Conservation (phyloP, 371 early-diverging fungal species). For the Massospora cicadina region DNA sequence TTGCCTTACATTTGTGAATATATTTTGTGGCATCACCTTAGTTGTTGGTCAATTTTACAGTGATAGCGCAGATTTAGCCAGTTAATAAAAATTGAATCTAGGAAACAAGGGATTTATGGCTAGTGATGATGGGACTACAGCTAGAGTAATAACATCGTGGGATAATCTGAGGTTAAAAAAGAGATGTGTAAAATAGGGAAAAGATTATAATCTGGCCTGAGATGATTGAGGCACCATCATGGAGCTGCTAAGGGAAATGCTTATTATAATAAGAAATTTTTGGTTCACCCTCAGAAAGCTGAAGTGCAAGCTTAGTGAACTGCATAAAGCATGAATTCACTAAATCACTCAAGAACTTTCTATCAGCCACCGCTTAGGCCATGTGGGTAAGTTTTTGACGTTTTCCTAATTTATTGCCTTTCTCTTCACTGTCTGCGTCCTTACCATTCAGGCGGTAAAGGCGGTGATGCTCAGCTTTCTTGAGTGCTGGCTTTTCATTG, state of each 20-base stretch:
- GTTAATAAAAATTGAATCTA: conserved; percentile 71
- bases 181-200: conserved; percentile 38
- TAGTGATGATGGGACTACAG: conserved; percentile 65
- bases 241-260: conserved; percentile 14
- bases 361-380: conserved; percentile 7
- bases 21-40: conserved; percentile 53
- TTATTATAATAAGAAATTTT: conserved; percentile 12
- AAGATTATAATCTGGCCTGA: conserved; percentile 36
- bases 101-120: conserved; percentile 79
- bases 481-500: conserved; percentile 64
- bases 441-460: conserved; percentile 75
- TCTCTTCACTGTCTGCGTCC: conserved; percentile 42
- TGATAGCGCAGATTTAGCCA: conserved; percentile 65
- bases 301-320: conserved; percentile 30
- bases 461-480: conserved; percentile 67
- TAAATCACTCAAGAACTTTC: conserved; percentile 20
- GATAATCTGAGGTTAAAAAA: conserved; percentile 77
- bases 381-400: conserved; percentile 17
- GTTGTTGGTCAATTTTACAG: conserved; percentile 54
- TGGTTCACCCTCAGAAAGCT: conserved; percentile 25
- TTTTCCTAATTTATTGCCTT: conserved; percentile 20
- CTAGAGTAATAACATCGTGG: conserved; percentile 73
- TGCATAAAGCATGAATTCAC: conserved; percentile 33
- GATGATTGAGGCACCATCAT: conserved; percentile 17
- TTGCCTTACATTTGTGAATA: conserved; percentile 35